Base-by-base conservation (phyloP, 1,284 basidiomycete species). In the Phenoliferia sp. region DNA sequence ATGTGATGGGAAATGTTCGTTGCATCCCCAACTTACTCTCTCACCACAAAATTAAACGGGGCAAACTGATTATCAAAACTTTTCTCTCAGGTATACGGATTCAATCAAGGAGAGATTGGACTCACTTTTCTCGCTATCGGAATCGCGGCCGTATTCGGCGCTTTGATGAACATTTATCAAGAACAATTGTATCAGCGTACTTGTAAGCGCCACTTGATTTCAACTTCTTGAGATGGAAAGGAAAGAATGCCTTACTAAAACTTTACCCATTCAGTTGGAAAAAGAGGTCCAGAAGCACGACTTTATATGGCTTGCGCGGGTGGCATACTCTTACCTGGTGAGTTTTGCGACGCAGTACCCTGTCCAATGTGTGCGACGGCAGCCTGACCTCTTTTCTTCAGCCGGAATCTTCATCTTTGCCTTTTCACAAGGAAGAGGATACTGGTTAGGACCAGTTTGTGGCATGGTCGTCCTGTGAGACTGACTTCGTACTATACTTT, bases 241-340 rank as follows among this genome's bases (percentile, higher is more conserved):
- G n/a, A n/a, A n/a, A n/a, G n/a, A n/a, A n/a, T n/a, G n/a, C n/a
- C n/a, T n/a, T n/a, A n/a, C n/a, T n/a, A n/a, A n/a, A n/a, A n/a
- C n/a, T n/a, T n/a, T n/a, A n/a, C n/a, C n/a, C n/a, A n/a, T n/a
- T n/a, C 16, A 58, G 55, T 57, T 12, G 55, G 16, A 16, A 81
- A 72, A 9, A 79, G 83, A 54, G 88, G 88, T 0, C 87, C 88
- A 0, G 90, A 92, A 79, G 90, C 90, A 0, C 82, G 90, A 15
- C 79, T 92, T 19, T 90, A 88, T 71, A 79, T 80, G 26, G 85
- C 88, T 3, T 87, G 88, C 78, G 77, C 83, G 12, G 88, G 87
- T 0, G 88, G 84, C 0, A 67, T 90, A 22, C 73, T 86, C 7
- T 28, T 61, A 32, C 58, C 33, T 15, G 54, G 57, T 29, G 22